Percentiles rank a stretch among this genome's conserved stretches.
phyloP scores from a whole-genome alignment of 306 rosid species.

The Cicer judaicum region DNA sequence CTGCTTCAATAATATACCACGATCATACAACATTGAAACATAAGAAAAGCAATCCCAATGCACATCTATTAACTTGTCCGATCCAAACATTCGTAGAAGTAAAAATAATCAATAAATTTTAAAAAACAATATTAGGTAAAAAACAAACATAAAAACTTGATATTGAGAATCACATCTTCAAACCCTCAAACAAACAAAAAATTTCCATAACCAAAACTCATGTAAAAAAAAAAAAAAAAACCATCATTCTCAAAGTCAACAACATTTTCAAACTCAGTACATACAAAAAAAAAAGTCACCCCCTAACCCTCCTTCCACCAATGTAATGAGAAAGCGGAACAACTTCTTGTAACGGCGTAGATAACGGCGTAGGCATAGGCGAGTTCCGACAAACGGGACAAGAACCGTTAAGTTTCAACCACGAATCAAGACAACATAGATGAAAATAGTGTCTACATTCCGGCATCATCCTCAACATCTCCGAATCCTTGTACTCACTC shows the following conservation, averaged over 20 bases:
- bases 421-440: conserved; percentile 77
- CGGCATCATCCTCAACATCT: conserved; percentile 97
- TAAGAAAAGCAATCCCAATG: neutral
- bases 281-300: conserved; percentile 45
- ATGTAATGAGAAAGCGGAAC: conserved; percentile 80
- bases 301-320: conserved; percentile 69
- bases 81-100: neutral
- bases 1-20: neutral
- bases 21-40: neutral
- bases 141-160: neutral
- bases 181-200: neutral
- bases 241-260: neutral
- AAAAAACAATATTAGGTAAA: neutral
- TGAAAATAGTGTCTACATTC: conserved; percentile 90
- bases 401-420: conserved; percentile 92
- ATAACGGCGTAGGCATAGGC: conserved; percentile 82
- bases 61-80: neutral
- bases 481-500: conserved; percentile 79
- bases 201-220: neutral
- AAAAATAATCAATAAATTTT: neutral
- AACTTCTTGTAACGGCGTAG: conserved; percentile 89
- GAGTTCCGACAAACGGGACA: conserved; percentile 97
- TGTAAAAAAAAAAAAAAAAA: neutral
- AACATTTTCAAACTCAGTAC: neutral
- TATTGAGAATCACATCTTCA: neutral